Base-by-base conservation (phyloP, 495 filamentous ascomycete genomes). In the Bacidia gigantensis region DNA sequence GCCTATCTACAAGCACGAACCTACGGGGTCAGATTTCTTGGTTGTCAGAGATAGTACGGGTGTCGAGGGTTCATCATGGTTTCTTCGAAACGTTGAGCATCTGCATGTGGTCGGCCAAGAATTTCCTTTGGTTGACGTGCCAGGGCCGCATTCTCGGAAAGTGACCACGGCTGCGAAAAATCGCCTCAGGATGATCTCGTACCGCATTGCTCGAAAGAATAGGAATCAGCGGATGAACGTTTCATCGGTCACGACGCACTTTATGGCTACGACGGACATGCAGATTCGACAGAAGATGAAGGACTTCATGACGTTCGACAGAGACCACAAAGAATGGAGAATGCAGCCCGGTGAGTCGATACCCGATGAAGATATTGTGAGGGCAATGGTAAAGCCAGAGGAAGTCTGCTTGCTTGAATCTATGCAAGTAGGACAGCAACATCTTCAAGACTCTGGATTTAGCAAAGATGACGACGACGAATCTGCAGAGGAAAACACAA, bases 201-300 rank as follows among this genome's bases (percentile, higher is more conserved):
- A 85, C 61, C 82, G 92, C 23, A 78, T 95, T 49, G 76, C 90
- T 57, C 81, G 81, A 50, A 84, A 86, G 59, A 85, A 77, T 56
- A 69, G 78, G 12, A 74, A 80, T n/a, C 68, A 81, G 40, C 69
- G 83, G 22, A 73, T 90, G 23, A 78, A 79, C 0, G 78, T 94
- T 17, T 75, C 72, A 50, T 85, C 89, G 54, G 84, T 99, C 40
- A 90, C 87, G 2, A 77, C 77, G 38, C 92, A 99, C 59, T 86
- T 97, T 35, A 82, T 84, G 5, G 88, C 89, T 43, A 88, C 86
- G 11, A 86, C 81, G 22, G 92, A 99, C 60, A 88, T 94, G 60
- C 89, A 95, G 58, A 95, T 95, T 56, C 79, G 92, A 2, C 86
- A 90, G 59, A 96, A 97, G 62, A 81, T 99, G 69, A 92, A 95